Conservation (phyloP, 2,329 filamentous ascomycete species). For the Diaporthe caulivora region DNA sequence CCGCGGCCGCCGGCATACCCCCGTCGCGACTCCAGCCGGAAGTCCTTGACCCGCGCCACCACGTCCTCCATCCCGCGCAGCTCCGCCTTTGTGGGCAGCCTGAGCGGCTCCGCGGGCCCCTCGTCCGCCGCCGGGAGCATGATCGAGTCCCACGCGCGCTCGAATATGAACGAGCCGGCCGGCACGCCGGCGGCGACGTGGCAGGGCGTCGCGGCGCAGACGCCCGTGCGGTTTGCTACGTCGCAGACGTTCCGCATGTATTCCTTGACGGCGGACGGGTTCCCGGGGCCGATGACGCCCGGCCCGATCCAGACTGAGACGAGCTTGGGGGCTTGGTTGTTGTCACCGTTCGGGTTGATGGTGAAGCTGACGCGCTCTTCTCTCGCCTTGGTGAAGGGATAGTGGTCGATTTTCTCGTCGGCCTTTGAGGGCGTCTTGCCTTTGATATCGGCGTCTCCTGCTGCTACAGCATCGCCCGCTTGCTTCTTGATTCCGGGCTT, state of each 20-base stretch:
- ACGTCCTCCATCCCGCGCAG: slow-evolving; percentile 59
- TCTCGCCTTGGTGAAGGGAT: slow-evolving; percentile 15
- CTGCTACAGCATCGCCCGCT: not conserved
- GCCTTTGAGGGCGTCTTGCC: not conserved
- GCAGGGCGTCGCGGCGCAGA: slow-evolving; percentile 61
- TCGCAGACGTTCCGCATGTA: slow-evolving; percentile 61
- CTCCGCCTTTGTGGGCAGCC: slow-evolving; percentile 46
- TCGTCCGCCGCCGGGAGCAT: slow-evolving; percentile 50
- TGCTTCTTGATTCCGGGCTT: slow-evolving; percentile 17
- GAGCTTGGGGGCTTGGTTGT: slow-evolving; percentile 30
- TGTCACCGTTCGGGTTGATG: slow-evolving; percentile 47
- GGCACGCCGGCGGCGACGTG: slow-evolving; percentile 66
- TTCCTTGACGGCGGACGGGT: slow-evolving; percentile 55
- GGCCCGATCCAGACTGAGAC: slow-evolving; percentile 63
- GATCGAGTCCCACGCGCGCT: slow-evolving; percentile 65
- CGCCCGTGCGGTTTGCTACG: slow-evolving; percentile 48
- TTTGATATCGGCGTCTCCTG: not conserved
- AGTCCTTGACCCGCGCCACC: slow-evolving; percentile 55
- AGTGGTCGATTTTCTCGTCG: not conserved
- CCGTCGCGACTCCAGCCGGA: slow-evolving; percentile 51
- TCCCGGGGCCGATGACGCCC: slow-evolving; percentile 43
- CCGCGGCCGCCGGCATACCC: slow-evolving; percentile 40
- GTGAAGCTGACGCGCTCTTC: slow-evolving; percentile 44
- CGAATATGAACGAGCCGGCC: slow-evolving; percentile 58
- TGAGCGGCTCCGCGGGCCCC: slow-evolving; percentile 38